phyloP scores from a whole-genome alignment of 1,284 basidiomycete genomes.

The Rhodotorula sp. region DNA sequence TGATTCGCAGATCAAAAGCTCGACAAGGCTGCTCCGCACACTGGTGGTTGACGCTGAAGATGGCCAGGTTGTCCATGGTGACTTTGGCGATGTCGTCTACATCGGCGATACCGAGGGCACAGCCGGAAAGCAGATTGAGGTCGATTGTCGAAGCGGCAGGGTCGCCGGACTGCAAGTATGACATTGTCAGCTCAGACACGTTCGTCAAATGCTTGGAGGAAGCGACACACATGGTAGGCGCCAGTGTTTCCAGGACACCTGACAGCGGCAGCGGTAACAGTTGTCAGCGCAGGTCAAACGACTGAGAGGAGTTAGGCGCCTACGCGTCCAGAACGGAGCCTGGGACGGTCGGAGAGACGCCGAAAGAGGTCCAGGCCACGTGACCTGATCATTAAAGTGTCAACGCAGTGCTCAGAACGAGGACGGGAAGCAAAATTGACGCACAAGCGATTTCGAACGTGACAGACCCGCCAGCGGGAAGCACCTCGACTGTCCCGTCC shows the following conservation, averaged over 20 bases:
- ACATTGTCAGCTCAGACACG: not conserved
- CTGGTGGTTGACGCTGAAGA: constrained; percentile 34
- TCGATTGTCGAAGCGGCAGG: constrained; percentile 22
- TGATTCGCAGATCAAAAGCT: not conserved
- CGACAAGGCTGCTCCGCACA: constrained; percentile 9
- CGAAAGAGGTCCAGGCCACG: constrained; percentile 24
- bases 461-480: constrained; percentile 34
- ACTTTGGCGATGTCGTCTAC: constrained; percentile 36
- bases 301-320: not conserved
- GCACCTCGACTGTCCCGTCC: constrained; percentile 11
- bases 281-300: not conserved
- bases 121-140: constrained; percentile 29
- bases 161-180: constrained; percentile 20
- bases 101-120: constrained; percentile 40
- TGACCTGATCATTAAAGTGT: not conserved
- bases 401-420: too few relatives aligned
- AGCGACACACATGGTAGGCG: constrained; percentile 1
- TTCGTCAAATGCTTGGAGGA: too few relatives aligned
- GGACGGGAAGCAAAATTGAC: not conserved
- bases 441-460: constrained; percentile 32
- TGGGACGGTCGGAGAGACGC: constrained; percentile 16
- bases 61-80: constrained; percentile 38
- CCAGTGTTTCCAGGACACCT: constrained; percentile 28
- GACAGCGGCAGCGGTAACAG: not conserved
- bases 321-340: constrained; percentile 29